phyloP scores from a whole-genome alignment of 73 alveolate species.

The Symbiodinium natans region DNA sequence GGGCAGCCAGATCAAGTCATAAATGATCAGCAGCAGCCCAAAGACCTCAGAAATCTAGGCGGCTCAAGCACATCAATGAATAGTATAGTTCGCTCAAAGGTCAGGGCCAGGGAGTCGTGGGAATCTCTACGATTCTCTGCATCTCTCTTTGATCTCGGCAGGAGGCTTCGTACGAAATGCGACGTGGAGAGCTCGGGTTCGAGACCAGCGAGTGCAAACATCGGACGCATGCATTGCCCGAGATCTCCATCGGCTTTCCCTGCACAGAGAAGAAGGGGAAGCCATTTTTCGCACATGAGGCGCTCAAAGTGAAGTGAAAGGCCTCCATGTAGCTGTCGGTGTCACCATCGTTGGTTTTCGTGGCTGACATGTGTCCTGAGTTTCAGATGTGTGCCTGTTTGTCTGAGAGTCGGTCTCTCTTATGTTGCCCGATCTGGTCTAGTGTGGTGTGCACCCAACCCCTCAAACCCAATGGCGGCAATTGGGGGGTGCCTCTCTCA shows the following conservation, averaged over 20 bases:
- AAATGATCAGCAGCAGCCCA: slow-evolving; percentile 73
- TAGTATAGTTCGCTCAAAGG: neutral
- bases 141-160: neutral
- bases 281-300: no score
- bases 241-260: neutral
- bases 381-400: neutral
- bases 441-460: no score
- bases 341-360: slow-evolving; percentile 4
- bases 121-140: no score
- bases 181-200: slow-evolving; percentile 66
- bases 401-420: no score
- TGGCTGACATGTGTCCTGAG: slow-evolving; percentile 46
- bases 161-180: slow-evolving; percentile 45
- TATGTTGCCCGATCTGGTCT: no score
- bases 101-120: no score
- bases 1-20: slow-evolving; percentile 83
- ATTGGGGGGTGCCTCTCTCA: no score
- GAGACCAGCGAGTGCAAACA: slow-evolving; percentile 6
- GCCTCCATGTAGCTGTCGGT: slow-evolving; percentile 59
- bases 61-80: neutral
- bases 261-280: no score
- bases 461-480: no score
- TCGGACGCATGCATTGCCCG: neutral
- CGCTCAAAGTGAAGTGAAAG: no score
- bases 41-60: slow-evolving; percentile 8